These are phyloP conservation scores for Anisodus tanguticus DNA, from an alignment of 257 asterid genomes.

Conservation along the genomic window DNA sequence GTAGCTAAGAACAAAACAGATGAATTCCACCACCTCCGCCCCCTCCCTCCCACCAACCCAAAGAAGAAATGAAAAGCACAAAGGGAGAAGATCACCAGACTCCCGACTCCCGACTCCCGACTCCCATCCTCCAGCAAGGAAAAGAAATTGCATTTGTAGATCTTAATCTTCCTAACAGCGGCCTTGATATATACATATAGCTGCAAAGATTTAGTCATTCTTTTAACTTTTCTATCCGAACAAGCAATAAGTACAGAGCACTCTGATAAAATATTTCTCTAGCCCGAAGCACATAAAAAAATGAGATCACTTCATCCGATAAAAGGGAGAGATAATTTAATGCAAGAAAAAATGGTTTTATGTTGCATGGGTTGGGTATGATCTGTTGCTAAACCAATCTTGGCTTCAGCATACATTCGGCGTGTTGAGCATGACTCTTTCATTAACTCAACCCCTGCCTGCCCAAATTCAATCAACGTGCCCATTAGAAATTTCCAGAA, in stretches of 20 bases:
- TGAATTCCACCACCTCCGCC: background rate
- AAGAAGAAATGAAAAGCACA: background rate
- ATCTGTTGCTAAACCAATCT: background rate
- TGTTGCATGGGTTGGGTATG: background rate
- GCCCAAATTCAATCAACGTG: background rate
- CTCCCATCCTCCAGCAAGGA: background rate
- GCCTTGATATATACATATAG: background rate
- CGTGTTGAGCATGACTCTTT: constrained; percentile 3
- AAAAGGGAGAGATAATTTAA: background rate
- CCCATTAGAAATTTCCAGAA: background rate
- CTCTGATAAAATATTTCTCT: background rate
- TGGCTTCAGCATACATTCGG: background rate
- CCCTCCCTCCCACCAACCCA: background rate
- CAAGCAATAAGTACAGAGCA: background rate
- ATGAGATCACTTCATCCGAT: background rate
- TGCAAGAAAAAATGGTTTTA: background rate
- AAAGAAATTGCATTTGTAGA: background rate
- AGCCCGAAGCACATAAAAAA: background rate
- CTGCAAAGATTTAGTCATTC: background rate
- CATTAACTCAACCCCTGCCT: background rate
- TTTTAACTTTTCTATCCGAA: background rate
- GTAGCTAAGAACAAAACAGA: background rate
- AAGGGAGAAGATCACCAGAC: constrained; percentile 7
- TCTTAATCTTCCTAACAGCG: background rate
- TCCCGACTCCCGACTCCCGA: too few relatives aligned